Conservation (phyloP, 1,284 basidiomycete genomes). For the Bondarzewia mesenterica region DNA sequence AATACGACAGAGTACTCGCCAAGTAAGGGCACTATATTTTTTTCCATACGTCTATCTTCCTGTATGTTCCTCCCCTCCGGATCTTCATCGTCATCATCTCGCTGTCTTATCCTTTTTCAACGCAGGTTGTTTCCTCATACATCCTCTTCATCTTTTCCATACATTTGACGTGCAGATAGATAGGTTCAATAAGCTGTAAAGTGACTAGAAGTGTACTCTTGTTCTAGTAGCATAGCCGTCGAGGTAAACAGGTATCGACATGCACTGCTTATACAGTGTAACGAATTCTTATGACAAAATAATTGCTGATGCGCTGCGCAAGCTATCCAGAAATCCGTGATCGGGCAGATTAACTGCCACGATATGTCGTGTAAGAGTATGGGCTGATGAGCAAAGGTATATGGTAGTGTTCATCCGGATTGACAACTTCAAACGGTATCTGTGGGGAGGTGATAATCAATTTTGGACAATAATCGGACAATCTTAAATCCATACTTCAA, state of each 20-base stretch:
- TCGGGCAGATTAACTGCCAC: conserved; percentile 80
- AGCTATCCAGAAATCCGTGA: no score
- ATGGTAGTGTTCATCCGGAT: conserved; percentile 79
- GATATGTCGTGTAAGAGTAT: conserved; percentile 88
- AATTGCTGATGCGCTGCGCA: no score
- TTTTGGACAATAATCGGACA: no score
- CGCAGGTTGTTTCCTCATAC: not conserved
- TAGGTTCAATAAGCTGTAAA: not conserved
- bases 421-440: conserved; percentile 70
- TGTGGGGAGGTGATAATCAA: no score
- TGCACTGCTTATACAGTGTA: no score
- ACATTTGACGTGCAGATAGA: not conserved
- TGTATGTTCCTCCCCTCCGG: not conserved
- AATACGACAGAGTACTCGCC: conserved; percentile 69
- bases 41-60: not conserved
- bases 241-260: not conserved
- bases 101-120: not conserved
- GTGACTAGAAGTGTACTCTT: not conserved
- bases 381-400: conserved; percentile 89
- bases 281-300: no score
- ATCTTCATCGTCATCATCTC: not conserved
- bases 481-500: conserved; percentile 51
- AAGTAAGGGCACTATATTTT: conserved; percentile 22
- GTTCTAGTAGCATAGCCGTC: not conserved
- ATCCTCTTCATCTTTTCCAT: not conserved